phyloP scores from a whole-genome alignment of 306 rosid genomes.

The Castanea sativa region DNA sequence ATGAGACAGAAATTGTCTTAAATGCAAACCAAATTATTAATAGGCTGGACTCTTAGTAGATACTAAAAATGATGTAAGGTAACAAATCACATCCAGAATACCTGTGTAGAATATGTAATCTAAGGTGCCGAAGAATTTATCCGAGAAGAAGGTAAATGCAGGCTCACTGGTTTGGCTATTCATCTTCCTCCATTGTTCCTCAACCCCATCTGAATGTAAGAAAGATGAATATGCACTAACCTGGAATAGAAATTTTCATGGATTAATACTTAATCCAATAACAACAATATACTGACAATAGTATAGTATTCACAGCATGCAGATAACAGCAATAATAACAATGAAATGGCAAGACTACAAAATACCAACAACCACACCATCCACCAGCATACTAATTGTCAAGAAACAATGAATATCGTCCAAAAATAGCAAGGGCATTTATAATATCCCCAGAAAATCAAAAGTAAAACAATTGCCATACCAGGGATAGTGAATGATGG shows the following conservation, averaged over 20 bases:
- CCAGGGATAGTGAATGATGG: slow-evolving; percentile 19
- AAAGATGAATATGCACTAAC: slow-evolving; percentile 23
- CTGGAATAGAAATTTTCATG: slow-evolving; percentile 15
- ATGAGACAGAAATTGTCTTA: background rate
- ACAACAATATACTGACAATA: background rate
- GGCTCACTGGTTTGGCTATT: slow-evolving; percentile 18
- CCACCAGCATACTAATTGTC: background rate
- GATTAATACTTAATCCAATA: background rate
- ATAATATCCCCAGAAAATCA: background rate
- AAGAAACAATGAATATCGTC: no score
- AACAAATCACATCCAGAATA: background rate
- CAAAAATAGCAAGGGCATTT: no score
- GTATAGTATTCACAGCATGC: background rate
- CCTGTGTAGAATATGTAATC: slow-evolving; percentile 36
- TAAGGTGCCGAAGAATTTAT: slow-evolving; percentile 8
- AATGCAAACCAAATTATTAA: background rate
- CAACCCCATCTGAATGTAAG: background rate
- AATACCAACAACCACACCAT: background rate
- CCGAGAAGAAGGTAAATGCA: slow-evolving; percentile 1
- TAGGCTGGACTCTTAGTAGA: background rate
- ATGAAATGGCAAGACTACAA: no score
- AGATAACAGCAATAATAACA: no score
- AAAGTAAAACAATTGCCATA: slow-evolving; percentile 13
- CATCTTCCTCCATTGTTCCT: slow-evolving; percentile 10
- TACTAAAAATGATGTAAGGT: background rate